Conservation (phyloP, 164 flowering plant genomes). For the Umbellularia californica region DNA sequence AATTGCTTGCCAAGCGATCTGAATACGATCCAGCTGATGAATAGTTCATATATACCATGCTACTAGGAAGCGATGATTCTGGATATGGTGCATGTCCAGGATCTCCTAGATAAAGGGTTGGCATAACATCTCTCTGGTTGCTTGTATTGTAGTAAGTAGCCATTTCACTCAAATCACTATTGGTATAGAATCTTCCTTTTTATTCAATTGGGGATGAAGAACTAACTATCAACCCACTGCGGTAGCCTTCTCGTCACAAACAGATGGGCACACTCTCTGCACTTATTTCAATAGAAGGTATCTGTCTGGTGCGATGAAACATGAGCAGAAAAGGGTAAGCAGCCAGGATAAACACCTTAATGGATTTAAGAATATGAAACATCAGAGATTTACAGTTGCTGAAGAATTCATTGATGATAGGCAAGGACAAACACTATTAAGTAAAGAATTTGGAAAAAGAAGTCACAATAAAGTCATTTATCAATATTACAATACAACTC, state of each 20-base stretch:
- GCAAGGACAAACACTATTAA: neutral
- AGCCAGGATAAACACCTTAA: neutral
- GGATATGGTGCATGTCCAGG: slow-evolving; percentile 42
- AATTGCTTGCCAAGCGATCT: slow-evolving; percentile 41
- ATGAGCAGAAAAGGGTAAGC: neutral
- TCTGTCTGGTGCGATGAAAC: neutral
- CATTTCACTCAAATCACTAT: slow-evolving; percentile 34
- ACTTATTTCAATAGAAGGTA: neutral
- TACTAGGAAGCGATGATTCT: slow-evolving; percentile 38
- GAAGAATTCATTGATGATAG: neutral
- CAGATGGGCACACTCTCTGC: neutral
- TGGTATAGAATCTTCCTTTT: slow-evolving; percentile 5
- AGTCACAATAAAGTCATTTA: too few species aligned
- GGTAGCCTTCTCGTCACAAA: neutral
- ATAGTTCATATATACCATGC: slow-evolving; percentile 58
- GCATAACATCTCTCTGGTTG: slow-evolving; percentile 51
- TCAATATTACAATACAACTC: too few species aligned
- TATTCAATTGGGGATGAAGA: slow-evolving; percentile 3
- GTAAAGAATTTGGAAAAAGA: too few species aligned
- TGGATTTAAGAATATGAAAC: too few species aligned
- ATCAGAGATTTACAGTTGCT: too few species aligned
- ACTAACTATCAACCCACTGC: slow-evolving; percentile 12
- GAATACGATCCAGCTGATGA: slow-evolving; percentile 49
- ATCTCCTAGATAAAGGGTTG: slow-evolving; percentile 51
- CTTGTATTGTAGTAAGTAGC: slow-evolving; percentile 64